Conservation (phyloP, 129 eudicot species). For the Glebionis coronaria region DNA sequence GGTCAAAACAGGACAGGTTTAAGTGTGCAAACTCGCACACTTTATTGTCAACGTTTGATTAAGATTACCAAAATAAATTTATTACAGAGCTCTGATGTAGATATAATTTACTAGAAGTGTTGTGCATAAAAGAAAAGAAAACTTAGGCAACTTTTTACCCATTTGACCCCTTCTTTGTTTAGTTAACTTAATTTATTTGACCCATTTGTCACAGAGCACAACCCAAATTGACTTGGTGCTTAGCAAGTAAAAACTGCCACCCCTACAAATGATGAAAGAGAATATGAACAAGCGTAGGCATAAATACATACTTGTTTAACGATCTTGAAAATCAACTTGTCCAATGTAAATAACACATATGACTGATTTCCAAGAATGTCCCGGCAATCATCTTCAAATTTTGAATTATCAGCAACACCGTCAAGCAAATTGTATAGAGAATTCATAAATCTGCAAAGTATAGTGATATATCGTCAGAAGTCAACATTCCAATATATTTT, state of each 20-base stretch:
- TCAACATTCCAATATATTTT: constrained; percentile 2
- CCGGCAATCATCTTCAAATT: constrained; percentile 95
- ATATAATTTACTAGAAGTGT: too few species aligned
- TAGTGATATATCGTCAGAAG: constrained; percentile 5
- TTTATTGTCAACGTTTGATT: not conserved
- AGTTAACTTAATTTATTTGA: not conserved
- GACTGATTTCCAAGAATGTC: constrained; percentile 91
- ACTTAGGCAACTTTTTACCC: too few species aligned
- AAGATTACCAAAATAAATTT: not conserved
- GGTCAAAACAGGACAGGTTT: not conserved
- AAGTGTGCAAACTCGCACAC: not conserved
- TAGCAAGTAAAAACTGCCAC: not conserved
- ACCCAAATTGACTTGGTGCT: not conserved
- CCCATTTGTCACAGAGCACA: not conserved
- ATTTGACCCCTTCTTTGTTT: not conserved
- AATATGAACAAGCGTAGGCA: not conserved
- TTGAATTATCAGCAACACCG: constrained; percentile 84
- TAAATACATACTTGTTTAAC: constrained; percentile 71
- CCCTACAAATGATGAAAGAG: not conserved
- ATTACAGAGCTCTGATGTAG: too few species aligned
- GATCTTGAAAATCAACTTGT: constrained; percentile 85
- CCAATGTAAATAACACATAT: constrained; percentile 88
- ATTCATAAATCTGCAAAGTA: constrained; percentile 66
- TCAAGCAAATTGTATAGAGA: constrained; percentile 82
- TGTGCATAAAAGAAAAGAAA: too few species aligned